Evolutionary conservation across 805 yeast species (phyloP), one percentile per base, ranked within the genome.

Genomic region (Cyberlindnera xylosilytica): DNA sequence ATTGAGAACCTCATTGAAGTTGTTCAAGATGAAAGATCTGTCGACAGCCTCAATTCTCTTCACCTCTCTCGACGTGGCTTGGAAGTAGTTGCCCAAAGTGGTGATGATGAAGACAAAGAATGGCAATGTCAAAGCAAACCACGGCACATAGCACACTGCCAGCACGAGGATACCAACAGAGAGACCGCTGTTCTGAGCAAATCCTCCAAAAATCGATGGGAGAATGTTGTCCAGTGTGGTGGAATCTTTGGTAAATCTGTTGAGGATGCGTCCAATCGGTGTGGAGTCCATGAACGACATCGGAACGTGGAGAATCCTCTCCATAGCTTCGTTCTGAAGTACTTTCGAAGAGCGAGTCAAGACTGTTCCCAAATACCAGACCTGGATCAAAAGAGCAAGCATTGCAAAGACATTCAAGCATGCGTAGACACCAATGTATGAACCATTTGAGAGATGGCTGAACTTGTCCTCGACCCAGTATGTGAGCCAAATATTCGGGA

Each of bases 221-320:
- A 50, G 39, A 84, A 83, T 90, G 56, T 83, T 85, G 58, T 87
- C 96, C 58, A 87, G 65, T 10, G 79, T 77, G 54, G 86, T 91
- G 0, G 89, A 81, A 61, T 87, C 96, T 53, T 84, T 84, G 2
- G 47, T 22, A 24, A 43, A 43, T 18, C 47, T 19, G 40, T 43
- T 43, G 23, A 26, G n/a, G n/a, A 13, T 13, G 6, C 29, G 11
- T 6, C 29, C 29, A 13, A 26, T 26, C 12, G 29, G 96, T 0
- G 91, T 83, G 9, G 86, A 75, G 59, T 87, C 96, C 66, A 87
- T 75, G 56, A 78, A 87, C 1, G 80, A 63, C 89, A 87, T 84
- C 31, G 93, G 93, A 1, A 89, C 78, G 40, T 78, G 78, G 47
- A 87, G 65, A 12, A 87, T 68, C 18, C 66, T 69, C 31, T 71